A percentile compares a stretch with the other conserved stretches of the same genome.
Conservation (phyloP, 2,329 filamentous ascomycete genomes). For the Fusarium fujikuroi region DNA sequence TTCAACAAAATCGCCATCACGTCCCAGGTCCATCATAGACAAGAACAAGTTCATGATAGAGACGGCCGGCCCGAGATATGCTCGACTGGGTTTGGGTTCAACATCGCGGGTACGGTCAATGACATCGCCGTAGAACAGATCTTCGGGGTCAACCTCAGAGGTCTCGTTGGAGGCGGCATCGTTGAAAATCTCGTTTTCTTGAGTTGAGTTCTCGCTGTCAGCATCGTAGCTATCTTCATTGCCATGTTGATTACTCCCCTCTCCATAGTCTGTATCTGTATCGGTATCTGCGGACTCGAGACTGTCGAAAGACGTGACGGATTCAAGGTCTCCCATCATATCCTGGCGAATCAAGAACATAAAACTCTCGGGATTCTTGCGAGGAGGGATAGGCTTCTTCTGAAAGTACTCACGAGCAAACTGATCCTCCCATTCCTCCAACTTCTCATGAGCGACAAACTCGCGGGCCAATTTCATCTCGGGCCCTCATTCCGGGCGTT, state of each 20-base stretch:
- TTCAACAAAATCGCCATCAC: slow-evolving; percentile 5
- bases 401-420: slow-evolving; percentile 20
- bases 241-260: neutral
- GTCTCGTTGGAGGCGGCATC: neutral
- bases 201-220: neutral
- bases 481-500: neutral
- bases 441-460: slow-evolving; percentile 5
- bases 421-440: slow-evolving; percentile 1
- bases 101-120: too few species aligned
- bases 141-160: slow-evolving; percentile 3
- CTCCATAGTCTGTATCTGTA: neutral
- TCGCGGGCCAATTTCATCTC: neutral
- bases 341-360: neutral
- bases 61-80: neutral
- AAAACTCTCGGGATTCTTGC: neutral
- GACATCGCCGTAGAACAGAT: neutral
- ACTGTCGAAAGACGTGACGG: neutral
- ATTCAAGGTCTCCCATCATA: neutral
- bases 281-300: neutral
- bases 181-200: neutral
- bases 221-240: neutral
- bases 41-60: slow-evolving; percentile 2
- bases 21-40: neutral
- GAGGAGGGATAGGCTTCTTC: neutral
- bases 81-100: neutral